Conservation (phyloP, 768 basidiomycete genomes). For the Collybia sp. region DNA sequence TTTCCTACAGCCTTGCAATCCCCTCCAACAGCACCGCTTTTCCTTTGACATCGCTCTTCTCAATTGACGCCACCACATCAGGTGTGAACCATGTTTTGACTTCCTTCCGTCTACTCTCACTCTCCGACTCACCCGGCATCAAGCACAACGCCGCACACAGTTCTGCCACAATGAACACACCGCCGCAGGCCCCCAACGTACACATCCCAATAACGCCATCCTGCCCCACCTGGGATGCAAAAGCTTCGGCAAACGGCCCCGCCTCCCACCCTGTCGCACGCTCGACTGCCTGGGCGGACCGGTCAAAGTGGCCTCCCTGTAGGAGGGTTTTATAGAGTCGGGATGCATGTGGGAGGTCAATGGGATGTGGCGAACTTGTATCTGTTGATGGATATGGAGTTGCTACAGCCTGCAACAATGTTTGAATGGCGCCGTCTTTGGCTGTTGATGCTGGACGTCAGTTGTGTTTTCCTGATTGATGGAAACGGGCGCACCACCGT, state of each 20-base stretch:
- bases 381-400: conserved; percentile 53
- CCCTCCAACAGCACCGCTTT: conserved; percentile 65
- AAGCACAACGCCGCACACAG: conserved; percentile 53
- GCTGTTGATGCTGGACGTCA: conserved; percentile 38
- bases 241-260: conserved; percentile 50
- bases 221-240: conserved; percentile 49
- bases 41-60: conserved; percentile 61
- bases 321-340: conserved; percentile 86
- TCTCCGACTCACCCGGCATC: conserved; percentile 26
- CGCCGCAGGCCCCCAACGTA: conserved; percentile 47
- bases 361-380: conserved; percentile 49
- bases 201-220: conserved; percentile 54
- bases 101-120: conserved; percentile 31
- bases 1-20: conserved; percentile 26
- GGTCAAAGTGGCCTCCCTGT: conserved; percentile 87
- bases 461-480: neutral
- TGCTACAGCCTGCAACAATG: conserved; percentile 56
- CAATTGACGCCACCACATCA: conserved; percentile 41
- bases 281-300: conserved; percentile 49
- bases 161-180: conserved; percentile 74
- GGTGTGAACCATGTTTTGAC: conserved; percentile 57
- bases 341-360: conserved; percentile 79
- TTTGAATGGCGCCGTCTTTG: conserved; percentile 56
- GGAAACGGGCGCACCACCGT: conserved; percentile 59
- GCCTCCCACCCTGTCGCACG: conserved; percentile 53